Evolutionary conservation across 2,329 filamentous ascomycete species (phyloP).

Genomic region (Chalaropsis ovoidea): DNA sequence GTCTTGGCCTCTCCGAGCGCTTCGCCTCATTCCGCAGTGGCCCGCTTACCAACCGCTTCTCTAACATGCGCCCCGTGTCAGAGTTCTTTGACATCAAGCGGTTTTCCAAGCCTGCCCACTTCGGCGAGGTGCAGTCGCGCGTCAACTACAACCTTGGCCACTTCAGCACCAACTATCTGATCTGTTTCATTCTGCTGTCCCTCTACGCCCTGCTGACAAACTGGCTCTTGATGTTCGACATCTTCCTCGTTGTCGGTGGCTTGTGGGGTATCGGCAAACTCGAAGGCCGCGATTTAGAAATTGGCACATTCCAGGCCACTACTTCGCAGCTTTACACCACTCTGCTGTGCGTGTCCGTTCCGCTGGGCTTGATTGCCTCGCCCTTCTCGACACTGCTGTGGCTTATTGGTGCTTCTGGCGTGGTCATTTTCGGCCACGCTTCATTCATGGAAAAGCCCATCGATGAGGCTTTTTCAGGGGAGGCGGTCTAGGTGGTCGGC

Average conservation of each 20-base stretch:
- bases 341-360: slow-evolving; percentile 71
- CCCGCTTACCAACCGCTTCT: slow-evolving; percentile 70
- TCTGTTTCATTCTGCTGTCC: slow-evolving; percentile 86
- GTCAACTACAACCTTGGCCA: slow-evolving; percentile 96
- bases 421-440: slow-evolving; percentile 89
- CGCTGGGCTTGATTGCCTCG: slow-evolving; percentile 74
- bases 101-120: slow-evolving; percentile 86
- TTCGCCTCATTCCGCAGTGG: slow-evolving; percentile 67
- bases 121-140: slow-evolving; percentile 77
- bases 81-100: slow-evolving; percentile 97
- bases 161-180: slow-evolving; percentile 97
- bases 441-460: slow-evolving; percentile 96
- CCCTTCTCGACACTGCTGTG: slow-evolving; percentile 79
- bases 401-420: slow-evolving; percentile 90
- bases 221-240: slow-evolving; percentile 76
- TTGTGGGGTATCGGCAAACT: slow-evolving; percentile 89
- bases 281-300: slow-evolving; percentile 74
- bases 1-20: slow-evolving; percentile 74
- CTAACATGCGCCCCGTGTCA: slow-evolving; percentile 79
- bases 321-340: slow-evolving; percentile 90
- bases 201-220: slow-evolving; percentile 93
- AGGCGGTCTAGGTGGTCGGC: slow-evolving; percentile 99
- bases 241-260: slow-evolving; percentile 73
- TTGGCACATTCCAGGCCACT: slow-evolving; percentile 72
- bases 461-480: slow-evolving; percentile 99